Evolutionary conservation across 306 rosid genomes (phyloP).

Genomic region (Vigna trinervia): DNA sequence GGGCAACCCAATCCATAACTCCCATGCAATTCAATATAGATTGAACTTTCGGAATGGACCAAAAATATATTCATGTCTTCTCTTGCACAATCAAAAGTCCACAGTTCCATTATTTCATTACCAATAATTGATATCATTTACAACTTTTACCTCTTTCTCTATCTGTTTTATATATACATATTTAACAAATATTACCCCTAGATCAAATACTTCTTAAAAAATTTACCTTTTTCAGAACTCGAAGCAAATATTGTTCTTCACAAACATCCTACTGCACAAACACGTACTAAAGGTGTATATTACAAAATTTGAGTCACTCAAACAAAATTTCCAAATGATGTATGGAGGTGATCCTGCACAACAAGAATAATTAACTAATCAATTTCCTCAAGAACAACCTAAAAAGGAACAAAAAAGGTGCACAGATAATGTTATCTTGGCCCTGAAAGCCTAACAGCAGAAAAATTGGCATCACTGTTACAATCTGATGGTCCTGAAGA

Average conservation of each 20-base stretch:
- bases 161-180: neutral
- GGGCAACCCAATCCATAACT: neutral
- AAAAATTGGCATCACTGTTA: constrained; percentile 13
- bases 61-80: neutral
- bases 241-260: neutral
- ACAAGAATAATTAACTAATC: neutral
- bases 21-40: neutral
- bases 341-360: neutral
- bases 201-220: neutral
- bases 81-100: neutral
- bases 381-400: neutral
- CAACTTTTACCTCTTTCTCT: neutral
- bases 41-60: neutral
- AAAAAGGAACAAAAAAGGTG: neutral
- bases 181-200: neutral
- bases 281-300: neutral
- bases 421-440: constrained; percentile 35
- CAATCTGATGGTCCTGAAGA: constrained; percentile 41
- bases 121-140: neutral
- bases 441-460: constrained; percentile 44
- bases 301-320: neutral
- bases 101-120: neutral
- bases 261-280: neutral
- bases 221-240: neutral
- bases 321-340: constrained; percentile 30